phyloP scores from a whole-genome alignment of 2,329 filamentous ascomycete species.

The Alternaria alternata region DNA sequence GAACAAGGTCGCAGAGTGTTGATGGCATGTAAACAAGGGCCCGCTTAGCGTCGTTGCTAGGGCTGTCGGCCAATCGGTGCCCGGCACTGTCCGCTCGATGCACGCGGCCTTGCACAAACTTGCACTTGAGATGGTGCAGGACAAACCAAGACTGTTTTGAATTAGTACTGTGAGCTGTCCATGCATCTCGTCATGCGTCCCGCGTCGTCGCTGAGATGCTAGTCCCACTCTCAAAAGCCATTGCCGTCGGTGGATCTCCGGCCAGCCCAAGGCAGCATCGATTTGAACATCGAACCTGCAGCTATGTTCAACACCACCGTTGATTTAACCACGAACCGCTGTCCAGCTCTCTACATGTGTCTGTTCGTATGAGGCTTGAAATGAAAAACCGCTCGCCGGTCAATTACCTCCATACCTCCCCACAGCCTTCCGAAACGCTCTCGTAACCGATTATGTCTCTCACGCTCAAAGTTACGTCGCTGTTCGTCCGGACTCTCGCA shows the following conservation, averaged over 20 bases:
- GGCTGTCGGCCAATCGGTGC: constrained; percentile 16
- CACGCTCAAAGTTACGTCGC: constrained; percentile 71
- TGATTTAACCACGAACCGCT: neutral
- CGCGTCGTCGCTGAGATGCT: constrained; percentile 3
- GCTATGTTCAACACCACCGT: constrained; percentile 6
- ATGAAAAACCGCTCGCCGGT: constrained; percentile 10
- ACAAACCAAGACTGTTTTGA: constrained; percentile 1
- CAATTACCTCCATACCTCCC: constrained; percentile 15
- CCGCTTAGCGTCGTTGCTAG: constrained; percentile 21
- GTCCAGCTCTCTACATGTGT: neutral
- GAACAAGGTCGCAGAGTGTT: constrained; percentile 37
- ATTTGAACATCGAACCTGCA: constrained; percentile 16
- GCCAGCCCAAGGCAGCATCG: constrained; percentile 33
- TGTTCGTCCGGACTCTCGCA: constrained; percentile 70
- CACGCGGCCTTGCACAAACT: constrained; percentile 14
- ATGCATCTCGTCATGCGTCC: constrained; percentile 8
- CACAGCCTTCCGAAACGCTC: constrained; percentile 11
- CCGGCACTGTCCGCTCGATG: constrained; percentile 8
- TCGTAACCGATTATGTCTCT: constrained; percentile 62
- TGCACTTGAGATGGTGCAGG: neutral
- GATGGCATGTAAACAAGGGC: constrained; percentile 22
- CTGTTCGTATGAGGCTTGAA: constrained; percentile 1
- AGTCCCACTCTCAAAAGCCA: neutral
- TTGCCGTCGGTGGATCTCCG: constrained; percentile 31
- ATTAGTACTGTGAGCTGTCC: constrained; percentile 2